Base-by-base conservation (phyloP, 352 stramenopile genomes). In the Peronospora belbahrii region DNA sequence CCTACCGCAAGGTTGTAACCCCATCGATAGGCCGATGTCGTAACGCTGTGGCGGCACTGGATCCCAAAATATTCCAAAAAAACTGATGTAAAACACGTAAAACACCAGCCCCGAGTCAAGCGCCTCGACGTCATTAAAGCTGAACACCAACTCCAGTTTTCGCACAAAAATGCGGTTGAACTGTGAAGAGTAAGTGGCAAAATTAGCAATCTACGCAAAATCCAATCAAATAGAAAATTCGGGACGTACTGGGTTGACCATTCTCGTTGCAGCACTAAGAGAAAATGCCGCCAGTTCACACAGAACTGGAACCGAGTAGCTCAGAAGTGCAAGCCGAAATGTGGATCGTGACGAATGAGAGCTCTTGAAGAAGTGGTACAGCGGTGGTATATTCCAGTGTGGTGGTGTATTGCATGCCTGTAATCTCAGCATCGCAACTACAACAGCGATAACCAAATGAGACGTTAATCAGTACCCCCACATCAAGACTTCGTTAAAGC, bases 121-220 rank as follows among this genome's bases (percentile, higher is more conserved):
- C 14, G 79, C 82, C 11, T 93, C 82, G 19, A 87, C 74, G 60
- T 93, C 76, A 41, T 90, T 89, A 54, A 89, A 93, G 42, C 74
- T 91, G 53, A 93, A 93, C 11, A 91, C 76, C 65, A 87, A 84
- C 50, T 93, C 82, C 20, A 89, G 61, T 27, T 87, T 82, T 42
- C 84, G 76, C 43, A 93, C 82, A 45, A 93, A 93, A 5, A 47
- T 65, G 19, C 82, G 78, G 47, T 93, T 93, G 40, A 93, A 93
- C 82, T 93, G 56, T 0, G 36, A n/a, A 24, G 6, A 46, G 10
- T 37, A 14, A 48, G 1, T 52, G 15, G 6, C 41, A 56, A 38
- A 34, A 22, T 45, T 7, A 61, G 28, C 14, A 11, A 24, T 20
- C 10, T 17, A 17, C 30, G 6, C 14, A 9, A 35, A 20, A 15